These are phyloP conservation scores for Hysterium pulicare DNA, from an alignment of 2,329 filamentous ascomycete species.

Conservation along the genomic window DNA sequence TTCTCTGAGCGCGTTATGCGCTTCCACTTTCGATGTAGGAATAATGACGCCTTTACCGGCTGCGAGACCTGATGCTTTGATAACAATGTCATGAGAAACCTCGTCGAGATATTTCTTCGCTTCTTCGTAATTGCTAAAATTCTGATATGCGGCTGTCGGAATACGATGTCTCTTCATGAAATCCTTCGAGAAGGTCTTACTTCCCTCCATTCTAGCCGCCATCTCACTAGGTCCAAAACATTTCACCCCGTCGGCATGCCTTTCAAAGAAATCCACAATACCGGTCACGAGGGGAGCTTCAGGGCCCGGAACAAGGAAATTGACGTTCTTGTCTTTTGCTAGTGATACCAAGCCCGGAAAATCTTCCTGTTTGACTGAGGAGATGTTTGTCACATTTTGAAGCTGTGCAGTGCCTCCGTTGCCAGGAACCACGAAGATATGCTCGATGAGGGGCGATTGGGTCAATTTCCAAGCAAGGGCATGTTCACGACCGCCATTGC, in stretches of 20 bases:
- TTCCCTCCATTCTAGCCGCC: slow-evolving; percentile 88
- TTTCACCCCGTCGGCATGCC: slow-evolving; percentile 56
- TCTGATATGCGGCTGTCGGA: slow-evolving; percentile 86
- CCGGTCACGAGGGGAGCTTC: slow-evolving; percentile 93
- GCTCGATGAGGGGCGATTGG: slow-evolving; percentile 73
- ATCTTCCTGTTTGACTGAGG: slow-evolving; percentile 66
- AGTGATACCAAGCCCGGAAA: slow-evolving; percentile 74
- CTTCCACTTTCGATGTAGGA: slow-evolving; percentile 76
- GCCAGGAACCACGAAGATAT: slow-evolving; percentile 67
- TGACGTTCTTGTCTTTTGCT: slow-evolving; percentile 68
- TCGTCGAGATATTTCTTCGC: slow-evolving; percentile 66
- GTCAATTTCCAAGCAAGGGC: slow-evolving; percentile 91
- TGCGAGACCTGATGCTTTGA: slow-evolving; percentile 90
- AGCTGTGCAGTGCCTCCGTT: slow-evolving; percentile 81
- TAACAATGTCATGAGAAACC: slow-evolving; percentile 54
- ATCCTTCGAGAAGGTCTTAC: slow-evolving; percentile 95
- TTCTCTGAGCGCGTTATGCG: slow-evolving; percentile 73
- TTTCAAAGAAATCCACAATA: slow-evolving; percentile 76
- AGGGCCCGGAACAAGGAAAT: slow-evolving; percentile 84
- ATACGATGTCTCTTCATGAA: slow-evolving; percentile 93
- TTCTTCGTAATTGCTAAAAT: slow-evolving; percentile 74
- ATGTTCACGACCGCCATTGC: slow-evolving; percentile 92
- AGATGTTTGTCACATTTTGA: slow-evolving; percentile 64
- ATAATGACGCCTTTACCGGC: slow-evolving; percentile 96
- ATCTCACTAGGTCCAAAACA: slow-evolving; percentile 83